phyloP scores from a whole-genome alignment of 495 filamentous ascomycete species.

The Aspergillus diversus region DNA sequence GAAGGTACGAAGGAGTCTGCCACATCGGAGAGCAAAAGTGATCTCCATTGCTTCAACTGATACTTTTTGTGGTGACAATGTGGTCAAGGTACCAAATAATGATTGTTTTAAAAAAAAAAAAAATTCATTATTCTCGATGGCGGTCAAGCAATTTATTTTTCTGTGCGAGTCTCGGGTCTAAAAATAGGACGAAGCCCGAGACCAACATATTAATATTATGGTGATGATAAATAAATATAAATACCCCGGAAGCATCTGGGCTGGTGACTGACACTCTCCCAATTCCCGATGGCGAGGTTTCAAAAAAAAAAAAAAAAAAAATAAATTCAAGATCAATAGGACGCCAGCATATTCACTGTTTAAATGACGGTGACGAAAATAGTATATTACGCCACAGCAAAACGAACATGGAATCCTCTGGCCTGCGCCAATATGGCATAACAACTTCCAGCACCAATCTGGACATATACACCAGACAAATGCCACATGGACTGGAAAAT shows the following conservation, averaged over 20 bases:
- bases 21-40: too few species aligned
- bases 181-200: constrained; percentile 18
- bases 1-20: too few species aligned
- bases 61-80: too few species aligned
- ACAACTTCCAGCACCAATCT: constrained; percentile 2
- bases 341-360: constrained; percentile 20
- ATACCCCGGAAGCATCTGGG: constrained; percentile 2
- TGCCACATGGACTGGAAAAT: constrained; percentile 17
- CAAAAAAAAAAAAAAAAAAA: background rate
- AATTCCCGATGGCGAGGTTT: background rate
- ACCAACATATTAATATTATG: constrained; percentile 4
- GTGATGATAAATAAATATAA: constrained; percentile 6
- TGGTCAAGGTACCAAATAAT: too few species aligned
- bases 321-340: constrained; percentile 10
- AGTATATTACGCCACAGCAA: constrained; percentile 23
- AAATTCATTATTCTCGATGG: background rate
- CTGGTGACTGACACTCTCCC: background rate
- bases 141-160: constrained; percentile 1
- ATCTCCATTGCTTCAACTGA: too few species aligned
- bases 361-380: constrained; percentile 16
- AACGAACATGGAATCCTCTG: constrained; percentile 15
- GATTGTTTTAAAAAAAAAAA: too few species aligned
- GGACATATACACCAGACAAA: constrained; percentile 12
- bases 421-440: constrained; percentile 15
- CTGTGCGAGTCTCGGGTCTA: constrained; percentile 7